phyloP scores from a whole-genome alignment of 139 green algal genomes.

The Chlorella vulgaris region DNA sequence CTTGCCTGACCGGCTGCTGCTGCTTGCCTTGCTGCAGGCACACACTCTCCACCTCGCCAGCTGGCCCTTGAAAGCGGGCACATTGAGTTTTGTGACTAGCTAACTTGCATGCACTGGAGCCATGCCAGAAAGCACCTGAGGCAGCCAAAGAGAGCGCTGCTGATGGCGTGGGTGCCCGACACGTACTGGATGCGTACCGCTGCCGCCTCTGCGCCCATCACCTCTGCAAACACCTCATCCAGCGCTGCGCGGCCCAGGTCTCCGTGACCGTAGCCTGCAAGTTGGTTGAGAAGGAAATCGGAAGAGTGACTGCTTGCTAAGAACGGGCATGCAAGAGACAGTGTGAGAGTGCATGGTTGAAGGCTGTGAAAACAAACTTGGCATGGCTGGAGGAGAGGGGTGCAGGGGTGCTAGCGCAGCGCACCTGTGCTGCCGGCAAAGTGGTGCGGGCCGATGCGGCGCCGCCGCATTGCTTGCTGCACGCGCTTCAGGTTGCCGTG shows the following conservation, averaged over 20 bases:
- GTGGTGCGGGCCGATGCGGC: constrained; percentile 85
- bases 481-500: constrained; percentile 71
- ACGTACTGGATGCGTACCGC: constrained; percentile 89
- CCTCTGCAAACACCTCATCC: constrained; percentile 82
- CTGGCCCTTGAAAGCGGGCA: too few species aligned
- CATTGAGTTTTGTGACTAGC: too few species aligned
- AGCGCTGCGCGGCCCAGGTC: constrained; percentile 88
- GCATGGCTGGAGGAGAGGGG: neutral
- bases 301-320: neutral
- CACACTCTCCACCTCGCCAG: too few species aligned
- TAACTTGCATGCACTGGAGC: too few species aligned
- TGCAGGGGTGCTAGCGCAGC: neutral
- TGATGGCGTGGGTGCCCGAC: constrained; percentile 94
- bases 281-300: neutral
- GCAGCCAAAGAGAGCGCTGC: constrained; percentile 79
- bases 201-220: constrained; percentile 91
- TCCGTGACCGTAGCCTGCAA: constrained; percentile 88
- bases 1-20: too few species aligned
- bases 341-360: too few species aligned
- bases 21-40: too few species aligned
- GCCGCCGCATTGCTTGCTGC: constrained; percentile 65
- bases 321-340: too few species aligned
- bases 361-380: too few species aligned
- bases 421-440: constrained; percentile 82
- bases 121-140: constrained; percentile 45